Evolutionary conservation across 306 rosid genomes (phyloP).

Genomic region (Glycine latifolia): DNA sequence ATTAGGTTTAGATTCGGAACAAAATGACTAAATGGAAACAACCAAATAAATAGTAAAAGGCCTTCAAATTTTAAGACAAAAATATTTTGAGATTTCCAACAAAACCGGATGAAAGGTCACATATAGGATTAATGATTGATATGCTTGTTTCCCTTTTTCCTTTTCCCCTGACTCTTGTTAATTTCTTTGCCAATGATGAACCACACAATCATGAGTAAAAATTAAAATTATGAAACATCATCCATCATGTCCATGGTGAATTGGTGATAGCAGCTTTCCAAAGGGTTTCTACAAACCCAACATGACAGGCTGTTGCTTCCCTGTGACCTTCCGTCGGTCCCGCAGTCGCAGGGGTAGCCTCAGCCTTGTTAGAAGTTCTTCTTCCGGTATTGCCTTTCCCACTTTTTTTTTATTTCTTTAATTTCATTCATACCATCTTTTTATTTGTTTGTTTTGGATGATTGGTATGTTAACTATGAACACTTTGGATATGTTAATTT

Average conservation of each 20-base stretch:
- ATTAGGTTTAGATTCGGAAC: no score
- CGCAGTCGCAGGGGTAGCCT: conserved; percentile 42
- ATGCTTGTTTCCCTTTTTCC: neutral
- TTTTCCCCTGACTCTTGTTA: neutral
- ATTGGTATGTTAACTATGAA: neutral
- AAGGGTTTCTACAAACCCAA: conserved; percentile 24
- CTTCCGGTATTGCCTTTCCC: conserved; percentile 40
- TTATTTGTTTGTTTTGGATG: neutral
- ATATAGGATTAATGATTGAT: conserved; percentile 34
- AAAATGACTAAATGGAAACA: no score
- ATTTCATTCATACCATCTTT: conserved; percentile 23
- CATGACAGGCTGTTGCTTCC: conserved; percentile 60
- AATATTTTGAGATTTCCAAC: neutral
- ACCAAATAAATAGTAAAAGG: no score
- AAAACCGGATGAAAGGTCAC: conserved; percentile 32
- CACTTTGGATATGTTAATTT: neutral
- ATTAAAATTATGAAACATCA: neutral
- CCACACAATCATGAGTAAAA: neutral
- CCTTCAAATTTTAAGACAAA: neutral
- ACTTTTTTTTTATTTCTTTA: neutral
- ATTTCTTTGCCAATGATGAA: conserved; percentile 24
- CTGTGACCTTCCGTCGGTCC: conserved; percentile 31
- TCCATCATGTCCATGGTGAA: conserved; percentile 29
- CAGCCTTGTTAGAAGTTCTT: conserved; percentile 28
- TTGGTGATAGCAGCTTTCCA: neutral